Conservation (phyloP, 148 eudicot species). For the Nepenthes mirabilis region DNA sequence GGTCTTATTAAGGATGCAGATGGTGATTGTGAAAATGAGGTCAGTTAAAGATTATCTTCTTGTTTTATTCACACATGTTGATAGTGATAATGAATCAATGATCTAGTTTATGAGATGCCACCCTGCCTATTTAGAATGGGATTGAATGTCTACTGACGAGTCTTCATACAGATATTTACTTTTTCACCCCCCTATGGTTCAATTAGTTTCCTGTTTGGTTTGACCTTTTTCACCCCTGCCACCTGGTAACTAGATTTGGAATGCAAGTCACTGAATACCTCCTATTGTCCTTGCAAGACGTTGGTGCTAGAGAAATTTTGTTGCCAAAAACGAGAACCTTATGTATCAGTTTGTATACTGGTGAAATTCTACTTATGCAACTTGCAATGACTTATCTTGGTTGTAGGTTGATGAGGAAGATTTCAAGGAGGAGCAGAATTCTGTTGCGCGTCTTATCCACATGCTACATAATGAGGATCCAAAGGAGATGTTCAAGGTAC, state of each 20-base stretch:
- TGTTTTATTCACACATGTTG: too few species aligned
- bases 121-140: too few species aligned
- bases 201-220: too few species aligned
- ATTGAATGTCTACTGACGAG: too few species aligned
- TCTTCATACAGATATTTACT: too few species aligned
- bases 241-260: too few species aligned
- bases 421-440: constrained; percentile 92
- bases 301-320: background rate
- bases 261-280: too few species aligned
- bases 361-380: background rate
- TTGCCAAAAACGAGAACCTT: background rate
- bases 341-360: too few species aligned
- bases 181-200: too few species aligned
- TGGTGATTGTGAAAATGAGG: constrained; percentile 59
- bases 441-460: constrained; percentile 90
- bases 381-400: constrained; percentile 3
- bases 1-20: constrained; percentile 80
- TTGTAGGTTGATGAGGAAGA: constrained; percentile 82
- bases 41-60: constrained; percentile 8
- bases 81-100: too few species aligned
- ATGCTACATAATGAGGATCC: constrained; percentile 74
- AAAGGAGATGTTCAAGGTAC: constrained; percentile 90
- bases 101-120: too few species aligned
- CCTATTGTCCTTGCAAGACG: background rate
- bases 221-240: too few species aligned